Base-by-base conservation (phyloP, 768 basidiomycete species). In the Agrocybe chaxingu region DNA sequence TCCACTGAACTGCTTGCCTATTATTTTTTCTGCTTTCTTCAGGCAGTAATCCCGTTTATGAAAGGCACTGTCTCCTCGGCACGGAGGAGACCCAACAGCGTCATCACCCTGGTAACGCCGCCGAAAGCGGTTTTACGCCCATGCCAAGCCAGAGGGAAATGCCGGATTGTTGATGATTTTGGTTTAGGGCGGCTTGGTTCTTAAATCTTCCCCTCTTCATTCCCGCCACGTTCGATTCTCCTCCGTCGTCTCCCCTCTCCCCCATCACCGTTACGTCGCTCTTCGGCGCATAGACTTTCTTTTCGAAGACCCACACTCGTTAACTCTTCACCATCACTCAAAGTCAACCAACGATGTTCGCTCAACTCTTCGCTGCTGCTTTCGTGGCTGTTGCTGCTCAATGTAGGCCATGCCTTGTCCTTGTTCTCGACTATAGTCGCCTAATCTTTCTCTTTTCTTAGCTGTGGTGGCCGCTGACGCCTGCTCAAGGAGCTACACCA, bases 401-500 rank as follows among this genome's bases (percentile, higher is more conserved):
- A 48, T 53, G 60, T 61, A 29, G 19, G 60, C 54, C 16, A 24
- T 5, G 29, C 30, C 32, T 46, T 47, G 19, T 43, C 2, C n/a
- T 45, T 45, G 32, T 11, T 45, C 18, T 30, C 42, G 16, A n/a
- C 30, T n/a, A 7, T 18, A 13, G 33, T 5, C 35, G 35, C 19
- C 30, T 13, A 35, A 47, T 16, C 18, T 32, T 54, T 13, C 42
- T 45, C 29, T 41, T 16, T 46, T 36, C 41, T 55, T 16, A 11
- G 7, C 30, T 57, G 63, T 51, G 33, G 58, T 48, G 34, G 19
- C 56, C 33, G 61, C 58, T 16, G 40, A 54, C 11, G 53, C 50
- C 31, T 87, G 84, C 54, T 71, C 71, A 11, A 74, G 81, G 52
- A 76, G 62, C 58, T 81, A 79, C 55, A 75, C 72, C n/a, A 75